Evolutionary conservation across 495 filamentous ascomycete genomes (phyloP), one percentile per base, ranked within the genome.

Genomic region (Aspergillus conjunctus): DNA sequence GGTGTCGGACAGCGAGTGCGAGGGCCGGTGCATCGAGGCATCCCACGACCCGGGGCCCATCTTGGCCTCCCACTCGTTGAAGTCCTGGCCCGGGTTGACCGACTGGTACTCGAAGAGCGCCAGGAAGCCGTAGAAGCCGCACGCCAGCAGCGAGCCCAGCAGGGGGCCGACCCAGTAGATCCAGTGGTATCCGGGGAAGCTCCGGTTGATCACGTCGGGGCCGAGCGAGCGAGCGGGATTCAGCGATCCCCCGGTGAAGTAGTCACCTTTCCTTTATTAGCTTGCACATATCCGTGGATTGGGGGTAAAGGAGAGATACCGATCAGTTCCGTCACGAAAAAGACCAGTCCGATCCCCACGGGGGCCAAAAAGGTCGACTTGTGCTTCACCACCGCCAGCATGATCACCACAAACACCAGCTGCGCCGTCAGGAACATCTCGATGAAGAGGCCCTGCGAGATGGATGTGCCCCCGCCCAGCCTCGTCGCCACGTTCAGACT

Each of bases 311-410:
- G 1, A 26, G 12, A 15, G 4, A 56, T 75, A 86, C 89, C 84
- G 71, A 83, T 75, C 49, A 93, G 60, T 64, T 92, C 82, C 0
- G 83, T 79, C 41, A 93, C 78, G 73, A 92, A 90, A 39, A 94
- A 82, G 0, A 87, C 74, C 21, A 90, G 62, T 5, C 90, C 91
- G 62, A 95, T 93, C 0, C 83, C 91, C 3, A 93, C 79, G 0
- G 91, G 91, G 0, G 91, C 91, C 12, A 92, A 75, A 64, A 83
- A 92, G 0, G 91, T 94, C 6, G 79, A 86, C 65, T 88, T 88
- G 71, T 92, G 88, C 73, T 93, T 94, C 71, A 93, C 90, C 15
- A 86, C 87, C 3, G 91, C 91, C 50, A 94, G 74, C 83, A 95
- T 91, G 73, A 93, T 89, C 33, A 93, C 87, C 7, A 89, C 82